Evolutionary conservation across 2,329 filamentous ascomycete species (phyloP).

Genomic region (Xylariomycetidae sp.): DNA sequence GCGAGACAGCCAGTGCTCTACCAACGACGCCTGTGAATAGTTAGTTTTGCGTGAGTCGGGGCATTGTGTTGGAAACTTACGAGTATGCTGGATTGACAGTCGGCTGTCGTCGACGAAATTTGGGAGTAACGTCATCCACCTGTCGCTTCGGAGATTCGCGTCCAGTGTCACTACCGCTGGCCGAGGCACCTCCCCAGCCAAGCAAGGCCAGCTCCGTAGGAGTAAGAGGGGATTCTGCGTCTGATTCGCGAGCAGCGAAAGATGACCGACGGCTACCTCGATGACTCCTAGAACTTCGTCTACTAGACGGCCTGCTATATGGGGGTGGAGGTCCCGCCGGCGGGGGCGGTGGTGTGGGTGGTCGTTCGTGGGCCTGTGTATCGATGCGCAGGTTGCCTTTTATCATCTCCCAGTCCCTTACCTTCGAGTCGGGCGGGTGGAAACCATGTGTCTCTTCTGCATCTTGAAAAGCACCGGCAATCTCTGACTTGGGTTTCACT

Average conservation of each 20-base stretch:
- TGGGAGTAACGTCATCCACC: conserved; percentile 9
- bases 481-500: conserved; percentile 3
- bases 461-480: conserved; percentile 4
- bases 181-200: conserved; percentile 17
- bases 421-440: too few relatives aligned
- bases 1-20: conserved; percentile 8
- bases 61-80: conserved; percentile 12
- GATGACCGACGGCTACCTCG: conserved; percentile 17
- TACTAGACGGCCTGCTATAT: conserved; percentile 1
- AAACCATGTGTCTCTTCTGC: conserved; percentile 1
- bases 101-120: conserved; percentile 16
- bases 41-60: conserved; percentile 12
- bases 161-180: conserved; percentile 16
- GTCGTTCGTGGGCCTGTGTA: conserved; percentile 1
- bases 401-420: too few relatives aligned
- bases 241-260: conserved; percentile 7
- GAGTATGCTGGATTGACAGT: conserved; percentile 20
- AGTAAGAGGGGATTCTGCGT: conserved; percentile 22
- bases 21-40: conserved; percentile 19
- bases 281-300: conserved; percentile 4
- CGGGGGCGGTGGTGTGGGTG: conserved; percentile 6
- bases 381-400: background rate
- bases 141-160: conserved; percentile 15
- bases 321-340: conserved; percentile 3
- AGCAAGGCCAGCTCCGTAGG: conserved; percentile 25